A percentile compares a stretch with the other conserved stretches of the same genome.
Evolutionary conservation across 768 basidiomycete species (phyloP).

Genomic region (Candolleomyces eurysporus): DNA sequence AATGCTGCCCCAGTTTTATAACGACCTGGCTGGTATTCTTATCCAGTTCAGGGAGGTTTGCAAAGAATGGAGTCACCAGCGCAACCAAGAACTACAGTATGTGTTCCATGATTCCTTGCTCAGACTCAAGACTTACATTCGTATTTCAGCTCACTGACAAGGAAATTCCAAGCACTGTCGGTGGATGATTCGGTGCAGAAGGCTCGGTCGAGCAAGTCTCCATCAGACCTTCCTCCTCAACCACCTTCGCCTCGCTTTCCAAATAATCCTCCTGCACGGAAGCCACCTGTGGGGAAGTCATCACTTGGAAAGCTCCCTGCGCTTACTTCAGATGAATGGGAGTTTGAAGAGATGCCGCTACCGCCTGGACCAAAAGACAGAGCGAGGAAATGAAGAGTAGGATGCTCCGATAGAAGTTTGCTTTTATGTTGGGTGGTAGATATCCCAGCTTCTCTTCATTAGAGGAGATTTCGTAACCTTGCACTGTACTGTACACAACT

Average conservation of each 20-base stretch:
- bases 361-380: constrained; percentile 36
- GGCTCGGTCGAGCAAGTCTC: constrained; percentile 1
- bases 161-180: not conserved
- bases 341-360: constrained; percentile 45
- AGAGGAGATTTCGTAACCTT: no score
- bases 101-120: constrained; percentile 18
- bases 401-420: not conserved
- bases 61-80: constrained; percentile 66
- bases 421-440: not conserved
- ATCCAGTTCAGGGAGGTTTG: constrained; percentile 74
- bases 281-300: constrained; percentile 18
- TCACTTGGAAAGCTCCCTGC: constrained; percentile 40
- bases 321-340: constrained; percentile 52
- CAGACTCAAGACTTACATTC: constrained; percentile 7
- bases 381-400: constrained; percentile 1
- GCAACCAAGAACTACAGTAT: constrained; percentile 77
- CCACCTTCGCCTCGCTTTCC: constrained; percentile 1
- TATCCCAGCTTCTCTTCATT: not conserved
- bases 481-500: no score
- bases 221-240: not conserved
- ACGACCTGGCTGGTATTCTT: constrained; percentile 73
- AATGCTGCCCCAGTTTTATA: constrained; percentile 71
- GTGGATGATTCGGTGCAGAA: not conserved
- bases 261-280: not conserved
- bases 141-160: constrained; percentile 37